A percentile compares a stretch with the other conserved stretches of the same genome.
These are phyloP conservation scores for Coleophoma crateriformis DNA, from an alignment of 2,329 filamentous ascomycete genomes.

Conservation along the genomic window DNA sequence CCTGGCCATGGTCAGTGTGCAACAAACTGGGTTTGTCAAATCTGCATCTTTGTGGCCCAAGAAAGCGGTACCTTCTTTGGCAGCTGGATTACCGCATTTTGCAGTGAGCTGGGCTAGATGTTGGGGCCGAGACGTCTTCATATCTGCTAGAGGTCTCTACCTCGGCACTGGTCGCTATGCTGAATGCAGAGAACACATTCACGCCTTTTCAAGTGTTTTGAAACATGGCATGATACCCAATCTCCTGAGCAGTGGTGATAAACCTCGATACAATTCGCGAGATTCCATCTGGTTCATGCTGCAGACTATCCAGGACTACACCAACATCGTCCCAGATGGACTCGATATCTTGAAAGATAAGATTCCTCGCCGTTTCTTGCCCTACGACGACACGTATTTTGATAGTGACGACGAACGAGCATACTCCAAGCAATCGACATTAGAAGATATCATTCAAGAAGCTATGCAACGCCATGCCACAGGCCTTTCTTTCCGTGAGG, in stretches of 20 bases:
- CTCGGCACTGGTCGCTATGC: slow-evolving; percentile 83
- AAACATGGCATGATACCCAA: slow-evolving; percentile 99
- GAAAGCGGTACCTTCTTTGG: slow-evolving; percentile 78
- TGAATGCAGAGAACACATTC: slow-evolving; percentile 89
- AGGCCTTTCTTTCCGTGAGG: slow-evolving; percentile 88
- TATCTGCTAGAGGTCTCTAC: slow-evolving; percentile 86
- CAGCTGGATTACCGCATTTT: slow-evolving; percentile 92
- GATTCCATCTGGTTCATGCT: slow-evolving; percentile 98
- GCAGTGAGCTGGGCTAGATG: slow-evolving; percentile 90
- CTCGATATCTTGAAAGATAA: slow-evolving; percentile 66
- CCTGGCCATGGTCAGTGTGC: slow-evolving; percentile 84
- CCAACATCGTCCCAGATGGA: slow-evolving; percentile 74
- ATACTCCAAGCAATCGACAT: slow-evolving; percentile 77
- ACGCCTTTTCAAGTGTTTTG: slow-evolving; percentile 89
- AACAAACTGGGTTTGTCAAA: slow-evolving; percentile 83
- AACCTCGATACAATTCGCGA: slow-evolving; percentile 89
- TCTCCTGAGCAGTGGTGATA: slow-evolving; percentile 76
- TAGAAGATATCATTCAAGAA: slow-evolving; percentile 90
- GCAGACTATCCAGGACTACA: slow-evolving; percentile 93
- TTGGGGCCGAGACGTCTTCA: slow-evolving; percentile 97
- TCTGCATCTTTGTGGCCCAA: slow-evolving; percentile 87
- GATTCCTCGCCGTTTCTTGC: slow-evolving; percentile 80
- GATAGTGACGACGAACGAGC: slow-evolving; percentile 72
- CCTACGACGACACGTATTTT: slow-evolving; percentile 96
- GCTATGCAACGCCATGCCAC: slow-evolving; percentile 85